These are phyloP conservation scores for Cystofilobasidium bisporidii DNA, from an alignment of 768 basidiomycete species.

Conservation along the genomic window DNA sequence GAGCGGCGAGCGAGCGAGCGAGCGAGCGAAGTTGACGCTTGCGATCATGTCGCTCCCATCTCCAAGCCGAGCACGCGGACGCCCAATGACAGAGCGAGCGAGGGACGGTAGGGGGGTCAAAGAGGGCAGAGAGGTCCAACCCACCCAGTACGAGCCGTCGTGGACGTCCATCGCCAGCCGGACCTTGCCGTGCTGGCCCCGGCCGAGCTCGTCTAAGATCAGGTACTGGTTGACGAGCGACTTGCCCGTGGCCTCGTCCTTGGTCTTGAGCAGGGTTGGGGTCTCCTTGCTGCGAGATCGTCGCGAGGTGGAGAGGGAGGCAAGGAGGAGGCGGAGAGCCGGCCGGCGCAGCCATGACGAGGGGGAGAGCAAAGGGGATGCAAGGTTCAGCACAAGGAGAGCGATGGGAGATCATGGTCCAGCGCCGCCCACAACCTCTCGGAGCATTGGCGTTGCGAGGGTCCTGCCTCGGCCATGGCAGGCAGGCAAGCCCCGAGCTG, in stretches of 20 bases:
- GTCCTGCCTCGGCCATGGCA: too few species aligned
- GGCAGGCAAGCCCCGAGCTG: too few species aligned
- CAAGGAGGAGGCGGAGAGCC: not conserved
- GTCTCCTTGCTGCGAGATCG: constrained; percentile 37
- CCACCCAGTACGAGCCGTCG: constrained; percentile 22
- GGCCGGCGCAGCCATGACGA: too few species aligned
- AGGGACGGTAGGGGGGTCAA: too few species aligned
- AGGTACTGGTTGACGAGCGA: constrained; percentile 74
- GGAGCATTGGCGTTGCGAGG: too few species aligned
- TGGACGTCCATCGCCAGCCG: constrained; percentile 54
- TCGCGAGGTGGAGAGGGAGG: not conserved
- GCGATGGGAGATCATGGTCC: too few species aligned
- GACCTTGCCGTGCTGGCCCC: constrained; percentile 84
- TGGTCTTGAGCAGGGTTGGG: constrained; percentile 31
- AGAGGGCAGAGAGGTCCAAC: constrained; percentile 1
- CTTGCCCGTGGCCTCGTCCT: constrained; percentile 37
- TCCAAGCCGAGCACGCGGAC: too few species aligned
- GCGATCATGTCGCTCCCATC: too few species aligned
- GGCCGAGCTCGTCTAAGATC: constrained; percentile 64
- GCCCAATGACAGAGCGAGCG: not conserved
- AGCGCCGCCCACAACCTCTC: too few species aligned
- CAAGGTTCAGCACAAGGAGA: not conserved
- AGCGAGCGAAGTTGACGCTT: not conserved
- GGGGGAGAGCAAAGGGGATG: too few species aligned
- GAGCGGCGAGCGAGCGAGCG: too few species aligned